Conservation (phyloP, 768 basidiomycete species). For the Leccinum obscurum region DNA sequence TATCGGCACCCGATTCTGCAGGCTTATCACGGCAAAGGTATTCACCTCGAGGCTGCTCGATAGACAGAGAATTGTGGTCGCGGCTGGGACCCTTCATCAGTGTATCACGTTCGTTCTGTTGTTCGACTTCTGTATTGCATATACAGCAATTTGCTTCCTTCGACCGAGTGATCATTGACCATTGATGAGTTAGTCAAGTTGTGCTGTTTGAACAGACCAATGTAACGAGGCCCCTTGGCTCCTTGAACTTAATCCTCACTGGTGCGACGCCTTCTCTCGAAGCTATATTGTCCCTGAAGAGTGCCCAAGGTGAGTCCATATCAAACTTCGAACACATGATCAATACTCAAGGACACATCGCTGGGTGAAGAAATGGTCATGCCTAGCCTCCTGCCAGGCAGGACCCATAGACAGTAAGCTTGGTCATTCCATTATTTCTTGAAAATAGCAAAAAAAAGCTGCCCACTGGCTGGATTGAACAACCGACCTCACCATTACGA, state of each 20-base stretch:
- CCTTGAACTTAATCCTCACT: no score
- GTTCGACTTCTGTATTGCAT: background rate
- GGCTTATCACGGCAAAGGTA: slow-evolving; percentile 84
- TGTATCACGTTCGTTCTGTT: background rate
- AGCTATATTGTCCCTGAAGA: background rate
- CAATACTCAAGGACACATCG: background rate
- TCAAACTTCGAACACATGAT: background rate
- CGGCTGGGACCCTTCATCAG: background rate
- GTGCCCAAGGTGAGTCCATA: background rate
- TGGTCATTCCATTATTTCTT: no score
- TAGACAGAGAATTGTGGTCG: no score
- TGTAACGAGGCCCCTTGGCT: no score
- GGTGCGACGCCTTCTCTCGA: background rate
- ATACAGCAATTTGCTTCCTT: background rate
- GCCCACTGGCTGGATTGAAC: slow-evolving; percentile 48
- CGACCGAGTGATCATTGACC: background rate
- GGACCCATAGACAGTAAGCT: no score
- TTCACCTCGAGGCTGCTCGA: slow-evolving; percentile 78
- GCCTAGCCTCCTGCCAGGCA: no score
- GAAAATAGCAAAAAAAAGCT: slow-evolving; percentile 3
- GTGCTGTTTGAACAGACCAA: background rate
- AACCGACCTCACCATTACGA: slow-evolving; percentile 45
- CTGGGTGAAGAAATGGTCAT: background rate
- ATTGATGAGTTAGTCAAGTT: background rate
- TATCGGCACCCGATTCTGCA: slow-evolving; percentile 84